Evolutionary conservation across 768 basidiomycete species (phyloP).

Genomic region (Rubroboletus pulcherrimus): DNA sequence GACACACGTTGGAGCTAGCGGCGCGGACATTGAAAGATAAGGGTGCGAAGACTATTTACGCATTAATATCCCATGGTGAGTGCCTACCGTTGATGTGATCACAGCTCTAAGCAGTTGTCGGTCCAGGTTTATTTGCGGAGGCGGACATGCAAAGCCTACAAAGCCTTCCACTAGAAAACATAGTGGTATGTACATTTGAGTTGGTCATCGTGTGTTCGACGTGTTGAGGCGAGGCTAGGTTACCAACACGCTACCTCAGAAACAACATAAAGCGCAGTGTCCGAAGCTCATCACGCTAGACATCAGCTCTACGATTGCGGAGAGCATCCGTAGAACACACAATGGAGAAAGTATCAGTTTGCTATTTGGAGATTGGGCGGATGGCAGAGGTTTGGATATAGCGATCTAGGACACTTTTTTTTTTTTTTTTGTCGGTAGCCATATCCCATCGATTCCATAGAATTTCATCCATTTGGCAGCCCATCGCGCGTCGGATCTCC

Average conservation of each 20-base stretch:
- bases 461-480: not conserved
- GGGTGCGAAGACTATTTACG: slow-evolving; percentile 84
- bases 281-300: slow-evolving; percentile 87
- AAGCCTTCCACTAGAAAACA: slow-evolving; percentile 70
- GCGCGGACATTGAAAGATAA: slow-evolving; percentile 82
- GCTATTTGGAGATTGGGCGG: slow-evolving; percentile 81
- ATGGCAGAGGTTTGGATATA: slow-evolving; percentile 34
- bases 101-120: slow-evolving; percentile 4
- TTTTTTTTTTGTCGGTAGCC: not conserved
- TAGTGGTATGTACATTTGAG: slow-evolving; percentile 59
- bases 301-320: slow-evolving; percentile 87
- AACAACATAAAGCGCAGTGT: slow-evolving; percentile 54
- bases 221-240: slow-evolving; percentile 48
- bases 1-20: slow-evolving; percentile 82
- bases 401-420: slow-evolving; percentile 11
- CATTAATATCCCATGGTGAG: slow-evolving; percentile 88
- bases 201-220: not conserved
- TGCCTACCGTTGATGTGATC: slow-evolving; percentile 4
- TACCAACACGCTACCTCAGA: slow-evolving; percentile 93
- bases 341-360: slow-evolving; percentile 92
- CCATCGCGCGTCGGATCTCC: not conserved
- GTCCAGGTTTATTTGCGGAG: slow-evolving; percentile 74
- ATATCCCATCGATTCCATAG: not conserved
- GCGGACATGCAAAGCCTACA: slow-evolving; percentile 65
- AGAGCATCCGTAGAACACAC: slow-evolving; percentile 92